Evolutionary conservation across 1,139 yeast genomes (phyloP), one percentile per base, ranked within the genome.

Genomic region (Pichiaceae sp.): DNA sequence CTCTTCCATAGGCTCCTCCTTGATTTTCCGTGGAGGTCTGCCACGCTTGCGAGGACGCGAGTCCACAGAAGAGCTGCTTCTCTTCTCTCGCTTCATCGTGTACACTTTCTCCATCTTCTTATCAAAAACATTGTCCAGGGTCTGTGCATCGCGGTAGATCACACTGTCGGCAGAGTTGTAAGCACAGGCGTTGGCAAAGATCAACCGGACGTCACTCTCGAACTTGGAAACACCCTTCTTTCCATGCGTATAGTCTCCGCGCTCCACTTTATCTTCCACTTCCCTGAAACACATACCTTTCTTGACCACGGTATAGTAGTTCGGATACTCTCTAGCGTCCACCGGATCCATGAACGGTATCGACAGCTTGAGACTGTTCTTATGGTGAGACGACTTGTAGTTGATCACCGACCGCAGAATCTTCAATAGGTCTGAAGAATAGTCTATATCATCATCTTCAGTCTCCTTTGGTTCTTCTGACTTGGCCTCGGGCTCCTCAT

Each of bases 251-350:
- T 68, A 66, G 18, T 62, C 59, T 17, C 67, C 68, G n/a, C 56
- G 57, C 17, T 66, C 68, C 24, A 75, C 49, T 33, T 64, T 64
- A 12, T 55, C 55, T 37, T 64, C 57, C 12, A 78, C 66, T 33
- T 62, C 58, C 35, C 64, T 64, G 48, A 78, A 68, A 1, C 83
- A 70, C 44, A 77, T 74, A 17, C 84, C 85, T 33, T 63, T 62
- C 33, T 69, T 62, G 24, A 78, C 72, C 41, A 79, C 66, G 38
- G 75, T 71, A 54, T 79, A 83, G 59, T 89, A 91, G 52, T 84
- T 93, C 0, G 96, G 95, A 47, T 83, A 86, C 29, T 73, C 62
- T 47, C 80, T 80, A 52, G 75, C 80, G 27, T 81, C 69, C 3
- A 95, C 96, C 30, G 85, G 63, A 48, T 77, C 75, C 33, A 53